Percentiles rank a stretch among this genome's conserved stretches.
These are phyloP conservation scores for Musa itinerans DNA, from an alignment of 176 grass and related monocot species.

Conservation along the genomic window DNA sequence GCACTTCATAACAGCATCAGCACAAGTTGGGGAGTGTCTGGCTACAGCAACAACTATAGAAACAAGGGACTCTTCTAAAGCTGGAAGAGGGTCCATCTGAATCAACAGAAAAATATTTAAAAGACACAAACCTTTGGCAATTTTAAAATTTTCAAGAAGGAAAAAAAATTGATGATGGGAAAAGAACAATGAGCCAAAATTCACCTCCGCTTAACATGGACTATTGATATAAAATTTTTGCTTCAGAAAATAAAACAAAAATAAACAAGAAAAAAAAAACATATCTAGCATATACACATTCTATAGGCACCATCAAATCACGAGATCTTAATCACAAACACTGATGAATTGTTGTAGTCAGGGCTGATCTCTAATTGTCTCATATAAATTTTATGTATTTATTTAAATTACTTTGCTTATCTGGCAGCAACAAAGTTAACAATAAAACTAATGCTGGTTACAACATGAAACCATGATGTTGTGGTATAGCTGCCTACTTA, in stretches of 20 bases:
- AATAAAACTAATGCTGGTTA: not conserved
- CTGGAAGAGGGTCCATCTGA: slow-evolving; percentile 65
- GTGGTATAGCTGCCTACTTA: not conserved
- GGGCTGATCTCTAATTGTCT: too few relatives aligned
- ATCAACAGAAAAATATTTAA: slow-evolving; percentile 23
- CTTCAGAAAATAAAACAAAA: not conserved
- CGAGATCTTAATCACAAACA: too few relatives aligned
- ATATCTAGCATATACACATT: not conserved
- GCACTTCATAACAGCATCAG: slow-evolving; percentile 74
- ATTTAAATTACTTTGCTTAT: not conserved
- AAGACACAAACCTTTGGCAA: not conserved
- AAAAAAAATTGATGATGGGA: slow-evolving; percentile 14
- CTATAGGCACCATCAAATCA: not conserved
- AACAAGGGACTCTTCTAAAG: slow-evolving; percentile 75
- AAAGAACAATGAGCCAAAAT: not conserved
- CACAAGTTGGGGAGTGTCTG: slow-evolving; percentile 76
- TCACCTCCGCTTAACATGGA: not conserved
- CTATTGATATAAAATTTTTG: not conserved
- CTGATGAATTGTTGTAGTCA: too few relatives aligned
- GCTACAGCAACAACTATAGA: slow-evolving; percentile 78
- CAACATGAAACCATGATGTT: not conserved
- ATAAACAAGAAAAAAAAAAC: not conserved
- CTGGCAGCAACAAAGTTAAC: not conserved
- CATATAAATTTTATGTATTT: not conserved
- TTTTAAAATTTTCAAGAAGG: slow-evolving; percentile 16